Percentiles rank a stretch among this genome's conserved stretches.
These are phyloP conservation scores for Magnusiomyces suaveolens DNA, from an alignment of 1,139 yeast species.

Conservation along the genomic window DNA sequence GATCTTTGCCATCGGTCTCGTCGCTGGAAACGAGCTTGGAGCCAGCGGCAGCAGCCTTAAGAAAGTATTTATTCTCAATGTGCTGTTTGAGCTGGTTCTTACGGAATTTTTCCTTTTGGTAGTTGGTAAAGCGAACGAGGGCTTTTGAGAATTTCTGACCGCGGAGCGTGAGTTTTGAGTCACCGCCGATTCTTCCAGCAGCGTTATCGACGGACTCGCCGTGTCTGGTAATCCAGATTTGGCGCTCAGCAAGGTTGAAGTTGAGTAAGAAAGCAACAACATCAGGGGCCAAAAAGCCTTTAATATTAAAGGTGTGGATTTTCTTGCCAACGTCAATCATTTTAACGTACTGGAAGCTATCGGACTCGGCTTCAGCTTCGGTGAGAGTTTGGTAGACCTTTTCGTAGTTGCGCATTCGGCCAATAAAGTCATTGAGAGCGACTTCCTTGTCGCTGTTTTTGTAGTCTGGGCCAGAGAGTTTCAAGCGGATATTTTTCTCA, in stretches of 20 bases:
- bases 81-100: conserved; percentile 50
- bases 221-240: conserved; percentile 91
- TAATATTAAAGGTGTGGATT: conserved; percentile 82
- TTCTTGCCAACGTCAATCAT: conserved; percentile 95
- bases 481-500: conserved; percentile 72
- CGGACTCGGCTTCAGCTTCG: conserved; percentile 42
- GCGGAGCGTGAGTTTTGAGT: conserved; percentile 67
- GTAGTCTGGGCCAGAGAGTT: conserved; percentile 90
- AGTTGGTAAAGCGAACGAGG: conserved; percentile 61
- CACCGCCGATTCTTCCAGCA: conserved; percentile 85
- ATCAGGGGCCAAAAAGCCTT: conserved; percentile 89
- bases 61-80: conserved; percentile 31
- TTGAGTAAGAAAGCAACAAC: conserved; percentile 82
- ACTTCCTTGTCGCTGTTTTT: conserved; percentile 70
- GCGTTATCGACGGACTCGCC: conserved; percentile 87
- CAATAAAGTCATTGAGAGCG: conserved; percentile 75
- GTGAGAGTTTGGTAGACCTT: conserved; percentile 86
- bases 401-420: conserved; percentile 73
- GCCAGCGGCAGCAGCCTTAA: conserved; percentile 16
- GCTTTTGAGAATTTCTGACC: conserved; percentile 70
- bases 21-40: conserved; percentile 30
- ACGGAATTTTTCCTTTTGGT: conserved; percentile 63
- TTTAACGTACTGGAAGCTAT: conserved; percentile 72
- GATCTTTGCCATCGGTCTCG: conserved; percentile 11
- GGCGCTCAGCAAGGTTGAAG: conserved; percentile 82